Conservation (phyloP, 192 early-diverging fungal genomes). For the Anaeromyces robustus region DNA sequence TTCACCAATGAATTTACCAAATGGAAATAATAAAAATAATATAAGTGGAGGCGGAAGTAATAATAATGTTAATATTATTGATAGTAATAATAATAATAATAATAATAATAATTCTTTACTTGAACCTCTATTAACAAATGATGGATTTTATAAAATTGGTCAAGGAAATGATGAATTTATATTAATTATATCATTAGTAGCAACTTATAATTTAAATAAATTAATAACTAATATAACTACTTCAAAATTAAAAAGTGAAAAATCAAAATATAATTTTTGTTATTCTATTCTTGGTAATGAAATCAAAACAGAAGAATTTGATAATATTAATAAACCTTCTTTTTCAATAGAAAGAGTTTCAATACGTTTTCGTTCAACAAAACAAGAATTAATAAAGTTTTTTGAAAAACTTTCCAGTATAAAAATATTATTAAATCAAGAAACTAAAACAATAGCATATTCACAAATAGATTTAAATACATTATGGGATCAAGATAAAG, state of each 20-base stretch:
- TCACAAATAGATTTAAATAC: background rate
- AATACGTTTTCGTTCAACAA: constrained; percentile 17
- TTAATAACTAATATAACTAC: background rate
- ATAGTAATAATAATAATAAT: background rate
- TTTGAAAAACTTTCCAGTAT: background rate
- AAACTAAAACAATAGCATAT: background rate
- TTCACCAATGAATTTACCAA: background rate
- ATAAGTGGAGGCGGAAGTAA: too few relatives aligned
- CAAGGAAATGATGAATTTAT: constrained; percentile 10
- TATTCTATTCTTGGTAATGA: constrained; percentile 30
- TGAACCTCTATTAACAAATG: constrained; percentile 6
- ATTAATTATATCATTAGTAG: constrained; percentile 21
- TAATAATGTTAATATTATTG: background rate
- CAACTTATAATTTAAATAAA: constrained; percentile 10
- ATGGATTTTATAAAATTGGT: constrained; percentile 27
- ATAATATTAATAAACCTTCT: constrained; percentile 12
- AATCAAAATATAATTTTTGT: constrained; percentile 12
- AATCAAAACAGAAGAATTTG: constrained; percentile 24
- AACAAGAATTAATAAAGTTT: constrained; percentile 10
- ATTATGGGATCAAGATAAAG: background rate
- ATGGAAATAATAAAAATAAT: background rate
- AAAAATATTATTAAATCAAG: background rate
- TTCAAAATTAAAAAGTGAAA: background rate
- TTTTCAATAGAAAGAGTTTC: constrained; percentile 32
- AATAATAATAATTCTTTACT: background rate